Evolutionary conservation across 2,329 filamentous ascomycete genomes (phyloP).

Genomic region (Ophiosphaerella korrae): DNA sequence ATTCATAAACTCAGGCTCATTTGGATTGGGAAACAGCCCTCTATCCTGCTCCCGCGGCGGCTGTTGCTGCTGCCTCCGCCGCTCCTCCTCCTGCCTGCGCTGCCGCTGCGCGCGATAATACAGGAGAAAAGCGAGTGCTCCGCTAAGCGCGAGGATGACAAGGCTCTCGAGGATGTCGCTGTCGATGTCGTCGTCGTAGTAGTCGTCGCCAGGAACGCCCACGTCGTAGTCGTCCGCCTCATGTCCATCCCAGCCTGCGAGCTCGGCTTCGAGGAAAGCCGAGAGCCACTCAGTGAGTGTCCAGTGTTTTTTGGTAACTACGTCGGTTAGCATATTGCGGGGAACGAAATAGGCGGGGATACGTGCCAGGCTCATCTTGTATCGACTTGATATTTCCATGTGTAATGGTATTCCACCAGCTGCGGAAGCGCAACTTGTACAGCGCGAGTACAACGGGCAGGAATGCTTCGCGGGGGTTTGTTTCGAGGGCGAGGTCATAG

Average conservation of each 20-base stretch:
- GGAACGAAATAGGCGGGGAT: not conserved
- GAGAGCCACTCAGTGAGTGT: slow-evolving; percentile 84
- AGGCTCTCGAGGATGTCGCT: slow-evolving; percentile 84
- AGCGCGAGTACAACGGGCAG: slow-evolving; percentile 88
- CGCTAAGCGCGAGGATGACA: slow-evolving; percentile 78
- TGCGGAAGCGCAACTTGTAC: slow-evolving; percentile 80
- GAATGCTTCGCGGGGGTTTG: slow-evolving; percentile 85
- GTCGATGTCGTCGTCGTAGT: slow-evolving; percentile 65
- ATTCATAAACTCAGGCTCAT: slow-evolving; percentile 69
- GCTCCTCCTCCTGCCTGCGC: slow-evolving; percentile 51
- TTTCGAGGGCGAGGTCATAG: slow-evolving; percentile 90
- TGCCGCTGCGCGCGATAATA: slow-evolving; percentile 76
- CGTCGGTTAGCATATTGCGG: slow-evolving; percentile 9
- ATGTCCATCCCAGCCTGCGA: slow-evolving; percentile 59
- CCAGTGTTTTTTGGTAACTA: slow-evolving; percentile 73
- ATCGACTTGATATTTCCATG: slow-evolving; percentile 92
- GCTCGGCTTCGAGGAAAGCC: slow-evolving; percentile 73
- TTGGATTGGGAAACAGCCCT: slow-evolving; percentile 68
- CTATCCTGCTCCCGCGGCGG: slow-evolving; percentile 51
- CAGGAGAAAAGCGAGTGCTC: slow-evolving; percentile 75
- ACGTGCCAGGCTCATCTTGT: slow-evolving; percentile 80
- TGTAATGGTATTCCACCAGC: slow-evolving; percentile 93
- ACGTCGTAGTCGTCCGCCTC: slow-evolving; percentile 59
- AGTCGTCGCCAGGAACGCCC: slow-evolving; percentile 56
- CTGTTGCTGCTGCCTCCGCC: slow-evolving; percentile 35